A percentile compares a stretch with the other conserved stretches of the same genome.
Evolutionary conservation across 441 rosid genomes (phyloP).

Genomic region (Populus hybrid): DNA sequence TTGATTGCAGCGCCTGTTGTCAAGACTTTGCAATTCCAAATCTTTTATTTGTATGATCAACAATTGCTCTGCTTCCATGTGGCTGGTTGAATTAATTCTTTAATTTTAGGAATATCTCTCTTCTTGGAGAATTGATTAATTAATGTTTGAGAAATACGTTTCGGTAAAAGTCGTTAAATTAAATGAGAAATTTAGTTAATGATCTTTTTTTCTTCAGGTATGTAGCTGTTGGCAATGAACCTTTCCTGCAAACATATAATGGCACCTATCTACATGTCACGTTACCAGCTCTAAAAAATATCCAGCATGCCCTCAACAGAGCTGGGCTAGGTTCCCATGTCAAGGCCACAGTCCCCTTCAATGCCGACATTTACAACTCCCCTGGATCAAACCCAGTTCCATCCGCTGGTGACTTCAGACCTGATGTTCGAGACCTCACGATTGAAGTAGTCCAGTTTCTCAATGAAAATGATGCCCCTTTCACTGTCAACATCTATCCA

Average conservation of each 20-base stretch:
- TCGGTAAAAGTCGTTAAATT: not conserved
- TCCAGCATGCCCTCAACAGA: constrained; percentile 68
- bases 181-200: no score
- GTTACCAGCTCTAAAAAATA: constrained; percentile 71
- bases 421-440: constrained; percentile 51
- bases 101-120: not conserved
- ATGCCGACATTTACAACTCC: constrained; percentile 73
- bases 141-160: not conserved
- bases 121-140: not conserved
- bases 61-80: not conserved
- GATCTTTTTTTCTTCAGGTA: constrained; percentile 35
- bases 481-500: constrained; percentile 85
- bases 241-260: constrained; percentile 67
- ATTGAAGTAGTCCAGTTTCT: constrained; percentile 58
- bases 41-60: not conserved
- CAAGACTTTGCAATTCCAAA: not conserved
- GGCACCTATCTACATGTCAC: constrained; percentile 48
- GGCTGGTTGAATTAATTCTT: not conserved
- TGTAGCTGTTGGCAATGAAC: constrained; percentile 87
- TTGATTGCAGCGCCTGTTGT: not conserved
- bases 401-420: constrained; percentile 70
- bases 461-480: constrained; percentile 43
- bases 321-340: constrained; percentile 63
- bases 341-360: constrained; percentile 75
- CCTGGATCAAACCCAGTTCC: constrained; percentile 52